Evolutionary conservation across 345 rosid species (phyloP), one percentile per base, ranked within the genome.

Genomic region (Aquilaria yunnanensis): DNA sequence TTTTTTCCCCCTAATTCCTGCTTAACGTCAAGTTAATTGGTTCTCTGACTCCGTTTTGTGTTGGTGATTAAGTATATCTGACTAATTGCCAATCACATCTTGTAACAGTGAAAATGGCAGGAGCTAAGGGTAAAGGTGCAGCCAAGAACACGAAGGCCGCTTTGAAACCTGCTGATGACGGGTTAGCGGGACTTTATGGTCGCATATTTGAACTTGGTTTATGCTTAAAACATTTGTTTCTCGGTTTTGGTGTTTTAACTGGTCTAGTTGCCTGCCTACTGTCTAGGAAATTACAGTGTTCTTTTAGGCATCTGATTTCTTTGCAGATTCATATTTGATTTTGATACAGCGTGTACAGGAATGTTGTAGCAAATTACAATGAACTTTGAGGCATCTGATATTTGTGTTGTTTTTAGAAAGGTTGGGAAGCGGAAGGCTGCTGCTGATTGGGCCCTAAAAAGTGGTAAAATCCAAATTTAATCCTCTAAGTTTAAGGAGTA

Each of bases 361-460:
- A 29, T 71, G 46, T 54, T 46, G 50, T 69, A 60, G 47, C 61
- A 54, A 72, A 4, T 5, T 48, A 62, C 63, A 45, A 51, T 66
- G 48, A 43, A 16, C 23, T 16, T 16, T 16, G 23, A 16, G 23
- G 23, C 23, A 16, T 16, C 23, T 16, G 23, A 11, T 51, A 59
- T 76, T 52, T 73, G 37, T 64, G 47, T 62, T 69, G 6, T 49
- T 79, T 88, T 70, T 85, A 89, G 96, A 59, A 84, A 81, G 64
- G 61, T 76, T 31, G 90, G 96, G 53, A 89, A 89, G 80, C 76
- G 90, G 70, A 88, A 84, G 77, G 88, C 8, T 47, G 56, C 87
- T 4, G 66, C 59, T 11, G 82, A 74, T 52, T 72, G 43, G 61
- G 46, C 85, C 70, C 86, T 85, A 92, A 59, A 84, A 81, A 62